phyloP scores from a whole-genome alignment of 2,329 filamentous ascomycete genomes.

The Botryotinia calthae region DNA sequence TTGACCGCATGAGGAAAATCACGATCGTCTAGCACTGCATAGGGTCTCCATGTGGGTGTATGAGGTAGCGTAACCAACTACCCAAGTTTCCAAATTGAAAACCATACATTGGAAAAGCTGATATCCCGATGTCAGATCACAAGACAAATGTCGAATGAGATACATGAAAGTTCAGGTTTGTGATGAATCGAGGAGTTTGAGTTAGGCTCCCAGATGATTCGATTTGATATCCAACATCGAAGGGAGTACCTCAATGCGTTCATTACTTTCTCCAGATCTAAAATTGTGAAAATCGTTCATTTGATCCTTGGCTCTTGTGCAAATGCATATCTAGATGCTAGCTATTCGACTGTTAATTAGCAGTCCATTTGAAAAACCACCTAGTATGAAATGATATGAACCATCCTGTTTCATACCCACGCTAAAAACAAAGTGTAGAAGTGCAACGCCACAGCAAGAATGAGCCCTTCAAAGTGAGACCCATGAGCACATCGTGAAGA shows the following conservation, averaged over 20 bases:
- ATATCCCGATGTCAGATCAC: not conserved
- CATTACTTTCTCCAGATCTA: not conserved
- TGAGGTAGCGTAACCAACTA: not conserved
- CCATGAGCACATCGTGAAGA: not conserved
- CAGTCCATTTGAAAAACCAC: not conserved
- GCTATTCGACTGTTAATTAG: not conserved
- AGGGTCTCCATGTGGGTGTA: not conserved
- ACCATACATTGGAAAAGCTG: not conserved
- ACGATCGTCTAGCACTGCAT: not conserved
- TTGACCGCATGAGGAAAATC: not conserved
- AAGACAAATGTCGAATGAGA: not conserved
- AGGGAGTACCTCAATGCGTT: not conserved
- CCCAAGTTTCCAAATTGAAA: not conserved
- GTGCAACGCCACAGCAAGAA: not conserved
- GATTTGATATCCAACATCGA: not conserved
- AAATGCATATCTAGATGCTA: not conserved
- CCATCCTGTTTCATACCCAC: not conserved
- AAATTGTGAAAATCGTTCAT: not conserved
- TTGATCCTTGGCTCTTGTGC: not conserved
- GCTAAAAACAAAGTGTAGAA: not conserved
- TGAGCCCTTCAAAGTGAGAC: not conserved
- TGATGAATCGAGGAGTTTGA: not conserved
- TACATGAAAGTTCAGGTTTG: fast-evolving
- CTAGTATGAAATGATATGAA: not conserved
- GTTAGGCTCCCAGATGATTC: not conserved